Conservation (phyloP, 2,329 filamentous ascomycete genomes). For the Fusarium redolens region DNA sequence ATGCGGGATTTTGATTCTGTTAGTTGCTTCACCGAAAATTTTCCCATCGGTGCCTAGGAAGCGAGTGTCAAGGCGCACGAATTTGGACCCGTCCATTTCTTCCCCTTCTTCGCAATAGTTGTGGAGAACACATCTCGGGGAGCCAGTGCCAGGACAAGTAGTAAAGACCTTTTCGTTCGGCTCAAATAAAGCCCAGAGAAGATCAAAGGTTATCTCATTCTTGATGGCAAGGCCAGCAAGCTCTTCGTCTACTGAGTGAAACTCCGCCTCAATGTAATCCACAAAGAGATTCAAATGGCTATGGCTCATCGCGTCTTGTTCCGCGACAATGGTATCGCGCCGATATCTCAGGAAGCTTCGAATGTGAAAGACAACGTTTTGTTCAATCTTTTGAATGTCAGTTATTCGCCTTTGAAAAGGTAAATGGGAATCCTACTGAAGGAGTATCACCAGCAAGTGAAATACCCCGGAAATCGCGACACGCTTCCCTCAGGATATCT, state of each 20-base stretch:
- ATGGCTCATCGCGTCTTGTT: not conserved
- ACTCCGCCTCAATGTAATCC: not conserved
- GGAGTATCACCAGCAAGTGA: not conserved
- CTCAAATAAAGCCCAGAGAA: constrained; percentile 7
- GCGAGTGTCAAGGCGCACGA: not conserved
- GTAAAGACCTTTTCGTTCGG: not conserved
- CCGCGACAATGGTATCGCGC: not conserved
- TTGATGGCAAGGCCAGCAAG: not conserved
- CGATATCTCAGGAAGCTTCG: not conserved
- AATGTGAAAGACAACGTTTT: not conserved
- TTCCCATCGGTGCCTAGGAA: not conserved
- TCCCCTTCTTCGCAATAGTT: not conserved
- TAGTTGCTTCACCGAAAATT: not conserved
- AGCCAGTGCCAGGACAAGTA: not conserved
- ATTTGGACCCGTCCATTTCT: not conserved
- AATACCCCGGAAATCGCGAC: not conserved
- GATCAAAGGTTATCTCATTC: constrained; percentile 8
- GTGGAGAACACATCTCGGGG: not conserved
- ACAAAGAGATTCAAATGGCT: constrained; percentile 3
- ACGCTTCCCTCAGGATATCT: constrained; percentile 24
- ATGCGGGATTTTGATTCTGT: not conserved
- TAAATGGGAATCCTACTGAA: not conserved
- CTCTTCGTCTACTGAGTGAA: not conserved
- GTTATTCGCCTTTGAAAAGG: not conserved
- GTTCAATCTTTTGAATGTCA: constrained; percentile 1